Evolutionary conservation across 768 basidiomycete species (phyloP).

Genomic region (Hysterangium stoloniferum): DNA sequence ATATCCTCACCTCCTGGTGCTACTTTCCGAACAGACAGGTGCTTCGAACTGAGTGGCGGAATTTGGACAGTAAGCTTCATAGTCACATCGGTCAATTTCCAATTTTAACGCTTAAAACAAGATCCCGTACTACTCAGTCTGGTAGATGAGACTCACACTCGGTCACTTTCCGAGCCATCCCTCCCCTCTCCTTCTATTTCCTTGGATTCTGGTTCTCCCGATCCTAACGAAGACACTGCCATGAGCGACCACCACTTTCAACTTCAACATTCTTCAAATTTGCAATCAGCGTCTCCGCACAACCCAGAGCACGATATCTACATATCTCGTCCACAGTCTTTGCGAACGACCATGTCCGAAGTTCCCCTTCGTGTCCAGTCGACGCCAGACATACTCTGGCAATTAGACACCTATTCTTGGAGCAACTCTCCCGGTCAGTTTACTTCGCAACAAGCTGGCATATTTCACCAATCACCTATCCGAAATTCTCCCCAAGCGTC

Average conservation of each 20-base stretch:
- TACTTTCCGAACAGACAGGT: not conserved
- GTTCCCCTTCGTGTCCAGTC: not conserved
- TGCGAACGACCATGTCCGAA: not conserved
- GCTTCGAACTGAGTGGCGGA: slow-evolving; percentile 10
- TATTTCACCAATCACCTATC: not conserved
- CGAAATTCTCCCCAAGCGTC: not conserved
- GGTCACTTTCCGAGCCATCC: slow-evolving; percentile 10
- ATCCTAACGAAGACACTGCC: not conserved
- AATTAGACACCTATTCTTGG: not conserved
- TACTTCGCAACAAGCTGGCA: not conserved
- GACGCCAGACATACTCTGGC: not conserved
- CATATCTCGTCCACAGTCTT: not conserved
- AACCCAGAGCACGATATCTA: slow-evolving; percentile 1
- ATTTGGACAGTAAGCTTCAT: slow-evolving; percentile 5
- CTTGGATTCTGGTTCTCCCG: slow-evolving; percentile 2
- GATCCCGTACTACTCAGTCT: slow-evolving; percentile 11
- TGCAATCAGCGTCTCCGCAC: not conserved
- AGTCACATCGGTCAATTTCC: not conserved
- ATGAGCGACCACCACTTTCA: not conserved
- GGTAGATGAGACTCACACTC: slow-evolving; percentile 9
- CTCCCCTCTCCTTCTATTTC: slow-evolving; percentile 9
- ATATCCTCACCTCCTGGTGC: not conserved
- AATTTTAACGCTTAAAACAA: not conserved
- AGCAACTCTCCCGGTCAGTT: not conserved
- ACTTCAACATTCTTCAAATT: not conserved